phyloP scores from a whole-genome alignment of 106 monocot species.

The Iris macrosiphon region DNA sequence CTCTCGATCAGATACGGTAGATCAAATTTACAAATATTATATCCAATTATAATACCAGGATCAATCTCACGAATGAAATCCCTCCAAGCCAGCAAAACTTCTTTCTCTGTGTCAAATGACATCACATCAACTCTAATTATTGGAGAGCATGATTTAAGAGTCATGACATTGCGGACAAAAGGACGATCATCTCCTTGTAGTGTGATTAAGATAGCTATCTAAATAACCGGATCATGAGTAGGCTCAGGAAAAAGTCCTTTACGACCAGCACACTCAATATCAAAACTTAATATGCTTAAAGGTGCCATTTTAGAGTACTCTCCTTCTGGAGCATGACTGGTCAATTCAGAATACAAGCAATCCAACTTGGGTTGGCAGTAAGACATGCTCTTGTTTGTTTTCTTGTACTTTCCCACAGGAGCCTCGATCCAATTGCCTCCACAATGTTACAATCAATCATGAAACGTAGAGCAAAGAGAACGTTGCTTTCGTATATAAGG shows the following conservation, averaged over 20 bases:
- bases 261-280: conserved; percentile 99
- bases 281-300: conserved; percentile 98
- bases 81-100: conserved; percentile 95
- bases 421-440: conserved; percentile 99
- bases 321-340: conserved; percentile 90
- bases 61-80: conserved; percentile 95
- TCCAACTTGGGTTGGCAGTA: conserved; percentile 87
- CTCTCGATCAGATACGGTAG: conserved; percentile 98
- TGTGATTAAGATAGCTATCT: conserved; percentile 96
- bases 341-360: conserved; percentile 90
- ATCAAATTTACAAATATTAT: conserved; percentile 99
- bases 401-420: conserved; percentile 74
- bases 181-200: conserved; percentile 87
- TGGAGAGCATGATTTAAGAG: conserved; percentile 89
- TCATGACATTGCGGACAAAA: conserved; percentile 88
- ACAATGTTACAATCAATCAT: conserved; percentile 96
- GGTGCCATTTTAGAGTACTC: conserved; percentile 98
- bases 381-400: conserved; percentile 48
- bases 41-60: conserved; percentile 97
- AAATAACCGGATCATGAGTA: conserved; percentile 95
- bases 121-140: conserved; percentile 97
- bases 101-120: conserved; percentile 88
- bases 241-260: conserved; percentile 98
- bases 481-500: conserved; percentile 96
- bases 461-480: conserved; percentile 96